phyloP scores from a whole-genome alignment of 495 filamentous ascomycete species.

The Tuber aestivum region DNA sequence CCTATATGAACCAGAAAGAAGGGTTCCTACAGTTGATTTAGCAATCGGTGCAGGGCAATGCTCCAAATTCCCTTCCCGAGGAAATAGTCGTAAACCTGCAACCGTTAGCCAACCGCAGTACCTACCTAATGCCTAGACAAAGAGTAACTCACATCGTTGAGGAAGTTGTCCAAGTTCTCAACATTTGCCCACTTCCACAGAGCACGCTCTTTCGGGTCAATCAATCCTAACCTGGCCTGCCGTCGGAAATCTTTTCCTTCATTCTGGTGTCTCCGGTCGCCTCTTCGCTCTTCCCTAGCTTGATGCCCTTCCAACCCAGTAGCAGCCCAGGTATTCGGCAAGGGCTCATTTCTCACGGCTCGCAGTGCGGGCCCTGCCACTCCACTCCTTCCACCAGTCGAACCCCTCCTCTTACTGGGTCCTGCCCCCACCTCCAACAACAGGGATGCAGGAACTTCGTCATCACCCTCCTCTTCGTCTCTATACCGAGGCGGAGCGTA shows the following conservation, averaged over 20 bases:
- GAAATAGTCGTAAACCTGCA: constrained; percentile 77
- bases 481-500: constrained; percentile 42
- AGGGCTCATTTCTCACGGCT: constrained; percentile 45
- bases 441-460: constrained; percentile 86
- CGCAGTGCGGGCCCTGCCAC: constrained; percentile 55
- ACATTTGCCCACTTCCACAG: constrained; percentile 97
- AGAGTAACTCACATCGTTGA: constrained; percentile 53
- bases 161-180: constrained; percentile 81
- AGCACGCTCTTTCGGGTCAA: constrained; percentile 71
- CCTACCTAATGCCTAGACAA: not conserved
- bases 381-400: constrained; percentile 8
- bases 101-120: constrained; percentile 5
- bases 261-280: constrained; percentile 23
- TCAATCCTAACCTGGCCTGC: constrained; percentile 47
- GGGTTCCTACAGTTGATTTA: constrained; percentile 67
- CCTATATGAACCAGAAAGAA: not conserved
- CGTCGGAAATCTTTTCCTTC: constrained; percentile 43
- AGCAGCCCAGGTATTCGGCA: constrained; percentile 52
- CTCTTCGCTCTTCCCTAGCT: not conserved
- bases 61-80: constrained; percentile 81
- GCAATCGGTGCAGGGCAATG: constrained; percentile 62
- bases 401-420: constrained; percentile 22
- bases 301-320: constrained; percentile 22
- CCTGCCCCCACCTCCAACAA: constrained; percentile 61
- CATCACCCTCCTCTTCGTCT: constrained; percentile 70